Percentiles rank a stretch among this genome's conserved stretches.
Evolutionary conservation across 352 stramenopile species (phyloP).

Genomic region (Globisporangium echinulatum): DNA sequence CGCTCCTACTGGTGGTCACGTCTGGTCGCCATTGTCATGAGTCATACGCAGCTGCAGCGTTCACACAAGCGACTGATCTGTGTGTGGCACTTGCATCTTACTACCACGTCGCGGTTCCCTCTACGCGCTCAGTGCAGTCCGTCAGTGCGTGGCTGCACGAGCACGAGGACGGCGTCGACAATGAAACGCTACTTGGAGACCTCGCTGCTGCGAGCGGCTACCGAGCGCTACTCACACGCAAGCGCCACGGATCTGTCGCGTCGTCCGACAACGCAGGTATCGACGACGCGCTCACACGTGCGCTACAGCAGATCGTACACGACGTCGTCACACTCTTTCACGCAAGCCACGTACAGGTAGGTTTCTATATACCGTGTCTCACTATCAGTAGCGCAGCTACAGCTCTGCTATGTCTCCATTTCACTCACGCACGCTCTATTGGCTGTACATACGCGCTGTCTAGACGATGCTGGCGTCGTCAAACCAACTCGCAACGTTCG

Average conservation of each 20-base stretch:
- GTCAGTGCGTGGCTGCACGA: slow-evolving; percentile 17
- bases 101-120: too few relatives aligned
- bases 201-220: too few relatives aligned
- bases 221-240: not conserved
- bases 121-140: slow-evolving; percentile 19
- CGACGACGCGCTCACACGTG: not conserved
- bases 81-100: not conserved
- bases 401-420: not conserved
- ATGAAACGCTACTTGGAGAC: not conserved
- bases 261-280: not conserved
- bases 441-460: too few relatives aligned
- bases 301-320: slow-evolving; percentile 1
- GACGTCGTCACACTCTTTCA: slow-evolving; percentile 5
- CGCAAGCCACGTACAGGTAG: slow-evolving; percentile 7
- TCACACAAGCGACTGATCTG: not conserved
- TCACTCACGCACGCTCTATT: not conserved
- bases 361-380: not conserved
- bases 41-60: not conserved
- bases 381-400: not conserved
- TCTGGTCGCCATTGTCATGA: too few relatives aligned
- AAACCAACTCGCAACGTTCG: slow-evolving; percentile 24
- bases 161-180: slow-evolving; percentile 3
- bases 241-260: not conserved
- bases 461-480: slow-evolving; percentile 6
- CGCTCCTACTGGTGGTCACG: not conserved